Conservation (phyloP, 2,329 filamentous ascomycete genomes). For the Pyrenochaeta sp. region DNA sequence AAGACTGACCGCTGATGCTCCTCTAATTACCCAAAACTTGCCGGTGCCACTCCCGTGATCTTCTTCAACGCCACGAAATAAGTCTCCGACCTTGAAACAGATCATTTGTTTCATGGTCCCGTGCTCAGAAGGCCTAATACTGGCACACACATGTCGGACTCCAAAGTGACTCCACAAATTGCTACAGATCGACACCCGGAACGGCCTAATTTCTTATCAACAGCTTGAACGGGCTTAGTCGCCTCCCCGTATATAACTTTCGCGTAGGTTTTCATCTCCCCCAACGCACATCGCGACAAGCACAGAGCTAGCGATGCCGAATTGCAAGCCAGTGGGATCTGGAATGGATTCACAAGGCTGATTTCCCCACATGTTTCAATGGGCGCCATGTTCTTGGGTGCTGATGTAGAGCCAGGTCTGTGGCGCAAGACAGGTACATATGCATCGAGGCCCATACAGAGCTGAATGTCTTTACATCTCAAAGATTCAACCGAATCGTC, state of each 20-base stretch:
- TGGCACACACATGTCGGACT: not conserved
- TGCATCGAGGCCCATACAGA: not conserved
- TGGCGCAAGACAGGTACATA: not conserved
- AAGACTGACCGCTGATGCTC: not conserved
- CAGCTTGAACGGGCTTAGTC: not conserved
- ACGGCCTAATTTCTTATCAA: conserved; percentile 1
- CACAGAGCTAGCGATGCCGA: not conserved
- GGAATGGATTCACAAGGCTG: not conserved
- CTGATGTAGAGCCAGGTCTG: not conserved
- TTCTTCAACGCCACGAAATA: conserved; percentile 5
- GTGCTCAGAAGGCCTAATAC: not conserved
- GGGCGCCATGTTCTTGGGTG: conserved; percentile 3
- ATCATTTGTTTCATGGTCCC: conserved; percentile 4
- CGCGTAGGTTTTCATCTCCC: not conserved
- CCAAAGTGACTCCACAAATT: not conserved
- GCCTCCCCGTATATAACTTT: not conserved
- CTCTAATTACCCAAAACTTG: not conserved
- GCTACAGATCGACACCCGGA: not conserved
- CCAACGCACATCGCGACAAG: conserved; percentile 3
- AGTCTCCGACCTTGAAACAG: conserved; percentile 2
- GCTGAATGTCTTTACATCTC: not conserved
- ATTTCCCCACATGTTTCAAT: conserved; percentile 9
- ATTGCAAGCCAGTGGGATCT: not conserved
- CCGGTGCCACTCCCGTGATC: not conserved
- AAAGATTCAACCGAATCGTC: not conserved